phyloP scores from a whole-genome alignment of 2,329 filamentous ascomycete species.

The Rutstroemia sp. region DNA sequence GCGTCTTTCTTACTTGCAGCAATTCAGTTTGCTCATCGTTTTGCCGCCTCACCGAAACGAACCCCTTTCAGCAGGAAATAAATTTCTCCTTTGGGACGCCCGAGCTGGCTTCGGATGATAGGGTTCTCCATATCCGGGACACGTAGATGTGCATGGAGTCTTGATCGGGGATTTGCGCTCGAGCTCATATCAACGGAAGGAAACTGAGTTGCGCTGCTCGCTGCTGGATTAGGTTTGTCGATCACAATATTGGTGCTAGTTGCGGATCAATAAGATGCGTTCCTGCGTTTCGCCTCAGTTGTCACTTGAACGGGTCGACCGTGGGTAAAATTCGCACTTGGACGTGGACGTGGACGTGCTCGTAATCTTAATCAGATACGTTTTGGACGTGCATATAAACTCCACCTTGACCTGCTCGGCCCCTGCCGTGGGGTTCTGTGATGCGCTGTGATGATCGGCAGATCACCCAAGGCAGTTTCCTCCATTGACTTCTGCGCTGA shows the following conservation, averaged over 20 bases:
- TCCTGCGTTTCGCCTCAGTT: too few species aligned
- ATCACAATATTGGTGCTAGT: background rate
- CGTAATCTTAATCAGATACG: too few species aligned
- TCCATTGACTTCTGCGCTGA: background rate
- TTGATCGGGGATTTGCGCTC: background rate
- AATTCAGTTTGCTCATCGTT: too few species aligned
- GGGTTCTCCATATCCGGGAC: background rate
- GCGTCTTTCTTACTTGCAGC: too few species aligned
- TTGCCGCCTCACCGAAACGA: background rate
- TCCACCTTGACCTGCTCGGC: too few species aligned
- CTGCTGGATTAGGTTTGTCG: background rate
- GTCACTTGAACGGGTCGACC: too few species aligned
- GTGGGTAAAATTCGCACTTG: too few species aligned
- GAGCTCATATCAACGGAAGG: too few species aligned
- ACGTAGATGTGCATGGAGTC: background rate
- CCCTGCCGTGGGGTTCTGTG: background rate
- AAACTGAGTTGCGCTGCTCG: too few species aligned
- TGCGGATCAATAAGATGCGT: too few species aligned
- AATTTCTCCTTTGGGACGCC: background rate
- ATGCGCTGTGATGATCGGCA: background rate
- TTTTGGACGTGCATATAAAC: too few species aligned
- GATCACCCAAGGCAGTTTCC: background rate
- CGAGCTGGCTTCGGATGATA: background rate
- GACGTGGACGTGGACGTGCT: too few species aligned
- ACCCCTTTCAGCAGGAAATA: background rate